phyloP scores from a whole-genome alignment of 441 rosid species.

The Aquilaria agallochum region DNA sequence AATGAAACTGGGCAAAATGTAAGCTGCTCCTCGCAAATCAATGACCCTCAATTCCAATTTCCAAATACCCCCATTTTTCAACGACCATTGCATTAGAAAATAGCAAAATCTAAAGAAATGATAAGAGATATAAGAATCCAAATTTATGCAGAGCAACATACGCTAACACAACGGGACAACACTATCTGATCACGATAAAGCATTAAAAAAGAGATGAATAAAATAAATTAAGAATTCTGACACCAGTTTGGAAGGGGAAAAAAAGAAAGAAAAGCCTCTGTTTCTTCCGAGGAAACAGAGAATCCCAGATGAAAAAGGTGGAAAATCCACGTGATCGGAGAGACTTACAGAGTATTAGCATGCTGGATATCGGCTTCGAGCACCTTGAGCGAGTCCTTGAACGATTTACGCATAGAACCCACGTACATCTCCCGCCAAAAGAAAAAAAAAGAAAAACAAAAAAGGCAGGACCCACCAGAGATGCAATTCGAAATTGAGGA shows the following conservation, averaged over 20 bases:
- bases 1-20: no score
- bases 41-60: no score
- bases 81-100: no score
- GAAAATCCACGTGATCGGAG: not conserved
- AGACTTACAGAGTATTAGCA: slow-evolving; percentile 42
- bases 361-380: slow-evolving; percentile 53
- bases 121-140: no score
- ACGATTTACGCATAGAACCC: slow-evolving; percentile 49
- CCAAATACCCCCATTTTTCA: no score
- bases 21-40: no score
- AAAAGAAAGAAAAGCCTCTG: not conserved
- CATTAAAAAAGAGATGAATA: no score
- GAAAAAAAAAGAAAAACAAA: not conserved
- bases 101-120: not conserved
- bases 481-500: no score
- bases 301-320: not conserved
- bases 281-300: not conserved
- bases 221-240: no score
- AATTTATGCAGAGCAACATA: no score
- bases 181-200: no score
- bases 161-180: no score
- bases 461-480: not conserved
- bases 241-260: not conserved
- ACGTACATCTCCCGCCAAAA: slow-evolving; percentile 34
- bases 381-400: slow-evolving; percentile 44